Conservation (phyloP, 805 yeast genomes). For the Metschnikowia baotianmanensis region DNA sequence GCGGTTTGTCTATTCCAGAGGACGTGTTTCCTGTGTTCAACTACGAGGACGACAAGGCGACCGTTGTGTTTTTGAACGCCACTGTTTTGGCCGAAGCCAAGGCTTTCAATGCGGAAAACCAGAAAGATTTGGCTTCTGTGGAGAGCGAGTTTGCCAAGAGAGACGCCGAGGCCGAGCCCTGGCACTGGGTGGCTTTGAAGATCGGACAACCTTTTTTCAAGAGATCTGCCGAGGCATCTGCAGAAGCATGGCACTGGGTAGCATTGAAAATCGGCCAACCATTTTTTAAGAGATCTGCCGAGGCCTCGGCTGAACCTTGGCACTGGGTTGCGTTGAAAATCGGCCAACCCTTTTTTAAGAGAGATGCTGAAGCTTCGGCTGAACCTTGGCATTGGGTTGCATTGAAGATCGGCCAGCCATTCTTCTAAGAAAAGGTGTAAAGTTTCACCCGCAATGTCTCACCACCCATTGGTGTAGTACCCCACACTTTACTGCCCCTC, state of each 20-base stretch:
- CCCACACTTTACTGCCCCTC: too few relatives aligned
- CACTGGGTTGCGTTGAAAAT: background rate
- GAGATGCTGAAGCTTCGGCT: too few relatives aligned
- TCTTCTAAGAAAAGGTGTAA: too few relatives aligned
- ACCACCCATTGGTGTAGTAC: too few relatives aligned
- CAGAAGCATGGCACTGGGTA: background rate
- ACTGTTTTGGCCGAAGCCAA: conserved; percentile 17
- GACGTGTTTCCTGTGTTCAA: conserved; percentile 14
- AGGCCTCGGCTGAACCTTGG: background rate
- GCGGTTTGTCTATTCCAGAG: conserved; percentile 9
- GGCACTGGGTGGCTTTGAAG: conserved; percentile 11
- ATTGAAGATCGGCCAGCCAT: too few relatives aligned
- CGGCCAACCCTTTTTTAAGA: background rate
- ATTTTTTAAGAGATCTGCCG: background rate
- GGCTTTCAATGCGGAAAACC: background rate
- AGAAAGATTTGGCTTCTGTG: background rate
- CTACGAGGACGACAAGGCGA: conserved; percentile 8
- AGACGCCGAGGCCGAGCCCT: conserved; percentile 15
- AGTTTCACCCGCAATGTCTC: too few relatives aligned
- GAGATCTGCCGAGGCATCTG: conserved; percentile 8
- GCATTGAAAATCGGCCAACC: background rate
- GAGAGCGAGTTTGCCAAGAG: conserved; percentile 10
- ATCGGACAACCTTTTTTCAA: conserved; percentile 15
- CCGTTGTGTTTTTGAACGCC: conserved; percentile 15
- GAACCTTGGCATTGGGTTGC: too few relatives aligned